Evolutionary conservation across 331 rosid species (phyloP), one percentile per base, ranked within the genome.

Genomic region (Malus hybrid): DNA sequence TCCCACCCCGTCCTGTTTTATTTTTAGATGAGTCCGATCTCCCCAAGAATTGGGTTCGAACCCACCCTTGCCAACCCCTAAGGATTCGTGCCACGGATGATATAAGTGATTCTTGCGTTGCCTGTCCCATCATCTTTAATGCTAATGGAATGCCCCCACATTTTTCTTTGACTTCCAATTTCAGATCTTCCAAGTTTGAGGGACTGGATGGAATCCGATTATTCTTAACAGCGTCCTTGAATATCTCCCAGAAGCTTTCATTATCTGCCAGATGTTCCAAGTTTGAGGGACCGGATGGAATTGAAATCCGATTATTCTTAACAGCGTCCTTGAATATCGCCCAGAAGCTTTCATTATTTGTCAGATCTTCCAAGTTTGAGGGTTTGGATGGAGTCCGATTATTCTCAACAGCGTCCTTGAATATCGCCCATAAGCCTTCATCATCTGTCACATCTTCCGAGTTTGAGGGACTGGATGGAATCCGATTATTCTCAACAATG

Each of bases 71-170:
- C 42, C 42, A 34, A 34, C 42, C 42, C 3, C 42, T 34, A 7
- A 34, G 39, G 44, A 39, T 39, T 39, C 44, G 44, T 39, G 11
- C 11, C 44, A 2, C 3, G 46, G 46, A 9, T 39, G 46, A 9
- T 1, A 0, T 42, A 55, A 7, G 5, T 55, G 8, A 4, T 58
- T 18, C 9, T 10, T 4, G 18, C 70, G n/a, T 58, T 16, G 42
- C 46, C 18, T 10, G 20, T 8, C 81, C 81, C 65, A 77, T 29
- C 63, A 77, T 62, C 24, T 32, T 70, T 19, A 30, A 55, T 13
- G 70, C 71, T 30, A 69, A 62, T 16, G 81, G 81, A 70, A 77
- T 3, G 24, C 76, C 81, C 1, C 64, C 44, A 32, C 76, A 61
- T 70, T 70, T 70, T 30, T 32, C 8, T 4, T 29, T 18, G 10